Conservation (phyloP, 495 filamentous ascomycete species). For the Cercophora newfieldiana region DNA sequence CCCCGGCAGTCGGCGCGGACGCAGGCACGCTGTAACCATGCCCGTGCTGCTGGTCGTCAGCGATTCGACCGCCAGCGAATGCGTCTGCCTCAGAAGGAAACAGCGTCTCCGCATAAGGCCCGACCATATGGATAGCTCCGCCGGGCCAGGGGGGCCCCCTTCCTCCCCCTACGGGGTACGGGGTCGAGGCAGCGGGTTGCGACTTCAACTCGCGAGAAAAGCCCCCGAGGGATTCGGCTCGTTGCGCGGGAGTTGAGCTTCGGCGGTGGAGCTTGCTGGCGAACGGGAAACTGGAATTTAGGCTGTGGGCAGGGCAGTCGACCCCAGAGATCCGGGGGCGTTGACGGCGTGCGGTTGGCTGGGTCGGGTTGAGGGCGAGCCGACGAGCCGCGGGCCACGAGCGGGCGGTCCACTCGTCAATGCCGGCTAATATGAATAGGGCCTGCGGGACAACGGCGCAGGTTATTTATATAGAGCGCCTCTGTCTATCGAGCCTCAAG, state of each 20-base stretch:
- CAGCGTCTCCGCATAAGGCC: slow-evolving; percentile 6
- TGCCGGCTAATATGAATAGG: slow-evolving; percentile 6
- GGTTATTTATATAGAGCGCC: neutral
- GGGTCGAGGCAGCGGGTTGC: neutral
- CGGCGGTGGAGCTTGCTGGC: neutral
- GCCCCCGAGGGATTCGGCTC: neutral
- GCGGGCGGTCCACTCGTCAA: slow-evolving; percentile 6
- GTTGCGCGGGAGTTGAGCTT: neutral
- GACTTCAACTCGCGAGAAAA: neutral
- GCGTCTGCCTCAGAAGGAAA: slow-evolving; percentile 1
- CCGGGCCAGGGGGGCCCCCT: neutral
- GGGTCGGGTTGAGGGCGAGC: slow-evolving; percentile 1
- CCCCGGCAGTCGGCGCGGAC: neutral
- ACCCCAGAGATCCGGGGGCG: neutral
- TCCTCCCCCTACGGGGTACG: neutral
- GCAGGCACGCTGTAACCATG: neutral
- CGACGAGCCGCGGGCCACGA: neutral
- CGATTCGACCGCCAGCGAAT: neutral
- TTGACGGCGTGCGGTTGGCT: neutral
- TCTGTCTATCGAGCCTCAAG: neutral
- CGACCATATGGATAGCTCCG: slow-evolving; percentile 5
- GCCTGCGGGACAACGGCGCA: neutral
- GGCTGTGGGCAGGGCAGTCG: neutral
- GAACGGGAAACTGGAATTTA: neutral
- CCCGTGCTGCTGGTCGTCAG: neutral